Evolutionary conservation across 139 green algal species (phyloP).

Genomic region (Chlamydomonas incerta): DNA sequence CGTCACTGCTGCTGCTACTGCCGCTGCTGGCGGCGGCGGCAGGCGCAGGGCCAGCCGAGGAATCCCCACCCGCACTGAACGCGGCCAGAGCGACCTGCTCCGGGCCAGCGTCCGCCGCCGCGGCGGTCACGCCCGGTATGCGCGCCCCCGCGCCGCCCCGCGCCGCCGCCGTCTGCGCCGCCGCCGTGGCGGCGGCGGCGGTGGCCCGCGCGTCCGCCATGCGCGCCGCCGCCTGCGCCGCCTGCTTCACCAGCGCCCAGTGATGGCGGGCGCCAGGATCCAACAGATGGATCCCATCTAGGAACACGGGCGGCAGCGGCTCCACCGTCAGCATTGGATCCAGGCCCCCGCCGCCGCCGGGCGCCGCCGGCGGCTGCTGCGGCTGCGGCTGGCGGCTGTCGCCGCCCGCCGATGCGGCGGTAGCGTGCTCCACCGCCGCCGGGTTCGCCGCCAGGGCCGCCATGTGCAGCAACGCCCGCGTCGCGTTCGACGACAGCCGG

Average conservation of each 20-base stretch:
- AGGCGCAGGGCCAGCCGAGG: too few relatives aligned
- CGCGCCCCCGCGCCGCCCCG: too few relatives aligned
- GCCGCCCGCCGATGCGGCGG: neutral
- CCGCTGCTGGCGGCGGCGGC: too few relatives aligned
- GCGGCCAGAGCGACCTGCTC: too few relatives aligned
- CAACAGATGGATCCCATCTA: conserved; percentile 83
- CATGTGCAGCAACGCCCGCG: conserved; percentile 74
- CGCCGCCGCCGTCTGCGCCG: neutral
- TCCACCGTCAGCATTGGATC: neutral
- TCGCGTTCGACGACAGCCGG: conserved; percentile 73
- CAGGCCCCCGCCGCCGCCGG: conserved; percentile 31
- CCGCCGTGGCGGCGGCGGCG: conserved; percentile 5
- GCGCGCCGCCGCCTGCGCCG: conserved; percentile 28
- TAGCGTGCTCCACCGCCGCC: conserved; percentile 29
- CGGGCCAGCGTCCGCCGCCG: too few relatives aligned
- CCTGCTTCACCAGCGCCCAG: conserved; percentile 46
- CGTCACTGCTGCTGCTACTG: too few relatives aligned
- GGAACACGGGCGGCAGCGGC: conserved; percentile 44
- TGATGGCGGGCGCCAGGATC: conserved; percentile 74
- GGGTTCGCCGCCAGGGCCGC: conserved; percentile 41
- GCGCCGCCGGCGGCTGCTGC: neutral
- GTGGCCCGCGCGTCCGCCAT: neutral
- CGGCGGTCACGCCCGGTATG: too few relatives aligned
- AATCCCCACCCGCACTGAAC: too few relatives aligned
- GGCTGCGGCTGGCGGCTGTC: neutral